phyloP scores from a whole-genome alignment of 495 filamentous ascomycete genomes.

The Lentithecium fluviatile region DNA sequence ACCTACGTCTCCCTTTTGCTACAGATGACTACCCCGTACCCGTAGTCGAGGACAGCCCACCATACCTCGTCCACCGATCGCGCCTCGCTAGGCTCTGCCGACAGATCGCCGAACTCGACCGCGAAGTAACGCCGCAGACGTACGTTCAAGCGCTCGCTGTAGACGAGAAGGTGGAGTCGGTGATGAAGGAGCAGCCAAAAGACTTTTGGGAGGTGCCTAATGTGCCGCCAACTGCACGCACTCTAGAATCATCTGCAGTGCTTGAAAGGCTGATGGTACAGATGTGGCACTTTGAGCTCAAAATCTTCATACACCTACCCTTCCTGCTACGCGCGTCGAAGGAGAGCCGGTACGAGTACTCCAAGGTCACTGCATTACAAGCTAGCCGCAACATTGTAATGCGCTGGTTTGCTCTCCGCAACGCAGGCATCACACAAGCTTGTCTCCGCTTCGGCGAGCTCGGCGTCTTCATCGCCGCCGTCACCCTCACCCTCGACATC shows the following conservation, averaged over 20 bases:
- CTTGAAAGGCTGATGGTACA: slow-evolving; percentile 21
- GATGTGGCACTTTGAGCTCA: slow-evolving; percentile 32
- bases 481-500: slow-evolving; percentile 26
- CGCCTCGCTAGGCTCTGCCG: slow-evolving; percentile 7
- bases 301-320: slow-evolving; percentile 29
- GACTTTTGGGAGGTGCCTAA: slow-evolving; percentile 31
- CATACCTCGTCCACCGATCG: slow-evolving; percentile 11
- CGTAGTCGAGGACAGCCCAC: background rate
- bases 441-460: slow-evolving; percentile 23
- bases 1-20: slow-evolving; percentile 30
- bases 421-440: slow-evolving; percentile 28
- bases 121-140: slow-evolving; percentile 16
- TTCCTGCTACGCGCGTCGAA: slow-evolving; percentile 20
- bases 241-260: slow-evolving; percentile 18
- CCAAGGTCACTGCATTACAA: slow-evolving; percentile 27
- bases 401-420: slow-evolving; percentile 31
- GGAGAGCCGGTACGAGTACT: slow-evolving; percentile 30
- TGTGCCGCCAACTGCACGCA: slow-evolving; percentile 20
- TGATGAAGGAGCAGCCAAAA: slow-evolving; percentile 21
- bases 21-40: slow-evolving; percentile 26
- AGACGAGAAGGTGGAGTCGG: slow-evolving; percentile 26
- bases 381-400: slow-evolving; percentile 26
- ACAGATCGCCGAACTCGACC: slow-evolving; percentile 20
- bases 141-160: slow-evolving; percentile 25
- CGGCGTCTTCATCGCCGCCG: slow-evolving; percentile 29